Evolutionary conservation across 257 asterid species (phyloP).

Genomic region (Solanum gandarillasii): DNA sequence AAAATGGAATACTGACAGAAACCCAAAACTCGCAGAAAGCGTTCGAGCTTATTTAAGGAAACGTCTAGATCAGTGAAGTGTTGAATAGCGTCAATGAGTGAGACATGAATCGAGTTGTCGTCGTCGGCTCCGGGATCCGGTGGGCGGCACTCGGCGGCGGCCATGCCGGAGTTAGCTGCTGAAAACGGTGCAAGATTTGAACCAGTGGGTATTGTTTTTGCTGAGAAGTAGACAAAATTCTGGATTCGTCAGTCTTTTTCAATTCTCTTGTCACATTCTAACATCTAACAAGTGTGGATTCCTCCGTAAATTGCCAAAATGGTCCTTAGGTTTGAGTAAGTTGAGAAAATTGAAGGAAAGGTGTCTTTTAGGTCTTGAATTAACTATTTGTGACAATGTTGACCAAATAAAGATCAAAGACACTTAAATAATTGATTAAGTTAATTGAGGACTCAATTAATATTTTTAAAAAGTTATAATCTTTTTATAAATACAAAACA

Average conservation of each 20-base stretch:
- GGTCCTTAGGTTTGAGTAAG: neutral
- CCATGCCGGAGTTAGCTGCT: neutral
- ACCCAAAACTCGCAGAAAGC: conserved; percentile 46
- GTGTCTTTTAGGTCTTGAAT: too few species aligned
- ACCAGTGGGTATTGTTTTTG: neutral
- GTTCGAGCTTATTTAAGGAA: conserved; percentile 30
- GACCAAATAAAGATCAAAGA: too few species aligned
- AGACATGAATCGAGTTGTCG: conserved; percentile 8
- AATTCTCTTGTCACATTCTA: neutral
- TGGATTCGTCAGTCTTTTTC: neutral
- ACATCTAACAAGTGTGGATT: neutral
- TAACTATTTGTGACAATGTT: too few species aligned
- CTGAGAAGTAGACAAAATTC: neutral
- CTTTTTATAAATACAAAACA: too few species aligned
- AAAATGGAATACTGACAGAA: conserved; percentile 39
- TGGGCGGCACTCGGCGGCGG: neutral
- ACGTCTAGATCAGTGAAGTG: conserved; percentile 29
- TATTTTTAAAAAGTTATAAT: too few species aligned
- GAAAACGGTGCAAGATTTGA: neutral
- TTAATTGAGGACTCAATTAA: too few species aligned
- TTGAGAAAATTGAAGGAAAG: too few species aligned
- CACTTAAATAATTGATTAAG: too few species aligned
- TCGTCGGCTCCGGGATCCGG: neutral
- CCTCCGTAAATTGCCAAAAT: neutral
- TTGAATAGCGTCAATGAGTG: conserved; percentile 9